Evolutionary conservation across 176 grass and related monocot genomes (phyloP), one percentile per base, ranked within the genome.

Genomic region (Oryza glumipatula): DNA sequence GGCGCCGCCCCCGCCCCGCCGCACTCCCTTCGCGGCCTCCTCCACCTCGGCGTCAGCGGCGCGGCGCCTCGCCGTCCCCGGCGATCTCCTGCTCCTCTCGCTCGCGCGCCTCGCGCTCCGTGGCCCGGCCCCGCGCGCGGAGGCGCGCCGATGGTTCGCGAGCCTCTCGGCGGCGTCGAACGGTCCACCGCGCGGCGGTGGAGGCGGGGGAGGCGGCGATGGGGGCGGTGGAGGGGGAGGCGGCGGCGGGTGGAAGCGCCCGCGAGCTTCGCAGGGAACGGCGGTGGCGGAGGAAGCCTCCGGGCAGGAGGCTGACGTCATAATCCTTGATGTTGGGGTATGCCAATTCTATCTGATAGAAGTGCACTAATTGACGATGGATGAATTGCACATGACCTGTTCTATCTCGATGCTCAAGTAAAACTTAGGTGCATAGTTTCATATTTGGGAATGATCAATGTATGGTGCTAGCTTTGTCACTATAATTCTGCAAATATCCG

Each of bases 261-360:
- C 84, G 28, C 69, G 77, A 44, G 87, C 73, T 79, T 77, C 75
- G 22, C 83, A 76, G n/a, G 72, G 89, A 73, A 79, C 48, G 16
- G 78, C 22, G n/a, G 84, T 87, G 66, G 76, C 44, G 11, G 96
- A 88, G 54, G 89, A 96, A 72, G 84, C 88, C 7, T 28, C 89
- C 9, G 87, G 68, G 78, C 58, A 46, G 48, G 78, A 70, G 66
- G 82, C 89, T 24, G 93, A 98, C 72, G 92, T 90, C 72, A 96
- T 96, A 80, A 70, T 98, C 15, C 91, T 98, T 52, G 96, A 98
- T 51, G 96, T 96, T 88, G 93, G 93, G 77, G 96, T 98, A 91
- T 87, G 85, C 3, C 28, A 10, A 65, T 70, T 10, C 12, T 41
- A 56, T 54, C 35, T 74, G 21, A 15, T n/a, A 12, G 23, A 74